Evolutionary conservation across 2,329 filamentous ascomycete species (phyloP).

Genomic region (Microdochium nivale): DNA sequence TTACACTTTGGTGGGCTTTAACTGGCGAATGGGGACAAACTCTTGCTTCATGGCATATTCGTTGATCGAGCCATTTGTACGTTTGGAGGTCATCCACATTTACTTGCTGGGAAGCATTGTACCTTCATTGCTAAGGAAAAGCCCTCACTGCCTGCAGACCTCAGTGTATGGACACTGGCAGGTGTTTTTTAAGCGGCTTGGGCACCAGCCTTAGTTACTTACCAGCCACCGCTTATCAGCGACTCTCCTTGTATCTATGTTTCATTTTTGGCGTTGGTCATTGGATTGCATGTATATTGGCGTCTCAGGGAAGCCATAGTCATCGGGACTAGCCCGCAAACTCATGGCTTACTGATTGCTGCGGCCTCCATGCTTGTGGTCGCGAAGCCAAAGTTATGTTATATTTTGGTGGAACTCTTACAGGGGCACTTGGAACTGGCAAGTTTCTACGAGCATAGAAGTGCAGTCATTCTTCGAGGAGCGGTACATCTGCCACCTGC

Average conservation of each 20-base stretch:
- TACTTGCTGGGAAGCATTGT: background rate
- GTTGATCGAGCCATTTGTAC: background rate
- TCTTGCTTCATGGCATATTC: background rate
- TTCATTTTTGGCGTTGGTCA: background rate
- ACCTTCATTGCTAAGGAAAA: no score
- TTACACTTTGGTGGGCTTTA: background rate
- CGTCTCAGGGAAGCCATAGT: conserved; percentile 1
- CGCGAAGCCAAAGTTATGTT: no score
- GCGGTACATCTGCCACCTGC: background rate
- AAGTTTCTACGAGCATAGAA: no score
- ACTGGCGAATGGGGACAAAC: background rate
- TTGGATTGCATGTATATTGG: conserved; percentile 4
- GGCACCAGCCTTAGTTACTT: background rate
- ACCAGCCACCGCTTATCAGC: background rate
- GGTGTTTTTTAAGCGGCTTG: no score
- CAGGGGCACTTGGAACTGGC: no score
- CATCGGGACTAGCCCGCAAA: no score
- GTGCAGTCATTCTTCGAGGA: background rate
- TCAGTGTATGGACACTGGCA: no score
- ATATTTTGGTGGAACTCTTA: no score
- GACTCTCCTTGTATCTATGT: background rate
- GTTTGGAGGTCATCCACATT: background rate
- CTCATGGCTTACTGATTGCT: no score
- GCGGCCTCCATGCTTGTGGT: no score
- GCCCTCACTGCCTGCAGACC: no score